Base-by-base conservation (phyloP, 257 asterid species). In the Parsonsia alboflavescens region DNA sequence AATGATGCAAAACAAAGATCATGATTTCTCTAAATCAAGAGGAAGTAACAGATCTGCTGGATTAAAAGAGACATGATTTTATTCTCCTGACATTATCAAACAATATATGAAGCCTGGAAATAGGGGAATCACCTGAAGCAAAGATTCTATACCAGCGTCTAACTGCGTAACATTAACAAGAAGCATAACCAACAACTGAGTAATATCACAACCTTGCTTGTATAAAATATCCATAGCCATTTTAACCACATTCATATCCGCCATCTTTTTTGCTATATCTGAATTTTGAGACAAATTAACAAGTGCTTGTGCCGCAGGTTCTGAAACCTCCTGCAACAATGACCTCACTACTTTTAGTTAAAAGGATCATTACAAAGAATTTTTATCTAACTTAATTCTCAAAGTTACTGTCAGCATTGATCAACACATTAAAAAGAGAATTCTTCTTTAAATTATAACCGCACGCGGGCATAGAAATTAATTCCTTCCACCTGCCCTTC, bases 271-370 rank as follows among this genome's bases (percentile, higher is more conserved):
- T 36, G 94, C 93, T 59, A 93, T 79, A 74, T 88, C 90, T 48
- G 79, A 77, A 79, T 83, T 82, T 72, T 84, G 97, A 0, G 99
- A 95, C 83, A 95, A 77, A 89, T 95, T 95, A 65, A 92, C 93
- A 39, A 95, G 91, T 73, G 97, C 93, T 85, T 88, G 90, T 78
- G 92, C 97, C 4, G 96, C 98, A 72, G 99, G 97, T 81, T 88
- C 98, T 13, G 98, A 90, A 68, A 88, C 91, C 80, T 89, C 98
- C 98, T 95, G 87, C 79, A 82, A 66, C 69, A 77, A 73, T 22
- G 5, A 10, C 68, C 12, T 63, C 21, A 44, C 70, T 3, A 63
- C 64, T 11, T 21, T 6, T 36, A 21, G 26, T 52, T 65, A 77
- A 19, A 54, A 54, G 12, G 10, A 22, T 54, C 61, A 21, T 1